Conservation (phyloP, 1,139 yeast genomes). For the Meyerozyma sp. region DNA sequence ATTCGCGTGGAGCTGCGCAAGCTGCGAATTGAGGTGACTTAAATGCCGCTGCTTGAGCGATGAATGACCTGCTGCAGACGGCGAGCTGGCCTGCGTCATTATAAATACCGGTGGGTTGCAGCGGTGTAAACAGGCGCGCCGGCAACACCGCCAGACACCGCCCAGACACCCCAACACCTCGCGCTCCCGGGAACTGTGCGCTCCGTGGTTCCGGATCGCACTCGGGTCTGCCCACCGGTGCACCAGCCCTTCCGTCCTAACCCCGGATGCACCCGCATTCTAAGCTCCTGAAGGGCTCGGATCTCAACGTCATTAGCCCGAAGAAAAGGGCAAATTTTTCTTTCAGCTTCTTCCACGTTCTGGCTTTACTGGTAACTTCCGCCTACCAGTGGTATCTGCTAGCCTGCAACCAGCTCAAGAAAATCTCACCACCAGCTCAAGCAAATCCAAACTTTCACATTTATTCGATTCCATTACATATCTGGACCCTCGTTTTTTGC, state of each 20-base stretch:
- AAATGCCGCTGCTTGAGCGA: constrained; percentile 46
- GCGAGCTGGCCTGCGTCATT: constrained; percentile 1
- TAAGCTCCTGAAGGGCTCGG: not conserved
- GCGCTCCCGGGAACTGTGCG: not conserved
- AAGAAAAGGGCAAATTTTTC: not conserved
- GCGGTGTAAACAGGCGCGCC: not conserved
- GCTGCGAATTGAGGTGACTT: constrained; percentile 56
- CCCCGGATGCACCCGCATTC: not conserved
- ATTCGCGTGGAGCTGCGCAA: constrained; percentile 59
- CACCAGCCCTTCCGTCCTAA: not conserved
- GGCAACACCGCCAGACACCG: too few relatives aligned
- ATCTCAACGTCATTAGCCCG: not conserved
- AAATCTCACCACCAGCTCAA: too few relatives aligned
- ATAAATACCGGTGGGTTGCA: not conserved
- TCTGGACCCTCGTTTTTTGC: too few relatives aligned
- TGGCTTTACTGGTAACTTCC: too few relatives aligned
- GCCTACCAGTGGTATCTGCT: too few relatives aligned
- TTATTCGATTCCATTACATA: too few relatives aligned
- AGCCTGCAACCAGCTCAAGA: too few relatives aligned
- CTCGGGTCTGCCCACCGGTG: too few relatives aligned
- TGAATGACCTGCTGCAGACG: not conserved
- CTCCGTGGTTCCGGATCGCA: too few relatives aligned
- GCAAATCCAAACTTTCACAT: too few relatives aligned
- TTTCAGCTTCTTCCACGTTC: not conserved
- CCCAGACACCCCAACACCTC: not conserved